These are phyloP conservation scores for Tolypocladium tundrense DNA, from an alignment of 2,329 filamentous ascomycete species.

Conservation along the genomic window DNA sequence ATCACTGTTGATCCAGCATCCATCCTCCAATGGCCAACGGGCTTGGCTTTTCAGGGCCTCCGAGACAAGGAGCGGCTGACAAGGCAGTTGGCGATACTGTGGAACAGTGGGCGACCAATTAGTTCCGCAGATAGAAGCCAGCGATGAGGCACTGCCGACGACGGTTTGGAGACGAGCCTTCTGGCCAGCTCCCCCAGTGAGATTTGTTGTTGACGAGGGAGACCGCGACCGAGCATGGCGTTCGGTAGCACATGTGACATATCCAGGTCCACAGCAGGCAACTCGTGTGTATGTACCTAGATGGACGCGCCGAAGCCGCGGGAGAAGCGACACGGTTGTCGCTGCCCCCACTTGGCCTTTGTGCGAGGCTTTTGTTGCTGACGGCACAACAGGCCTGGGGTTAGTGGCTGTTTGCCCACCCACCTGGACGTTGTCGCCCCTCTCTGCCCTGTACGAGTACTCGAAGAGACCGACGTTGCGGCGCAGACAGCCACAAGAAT, in stretches of 20 bases:
- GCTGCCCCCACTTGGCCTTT: neutral
- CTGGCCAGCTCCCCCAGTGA: neutral
- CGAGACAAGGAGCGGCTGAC: neutral
- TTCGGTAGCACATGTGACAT: neutral
- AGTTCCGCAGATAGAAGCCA: neutral
- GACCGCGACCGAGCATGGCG: neutral
- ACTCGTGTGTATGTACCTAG: neutral
- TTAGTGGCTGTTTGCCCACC: neutral
- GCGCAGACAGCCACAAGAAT: neutral
- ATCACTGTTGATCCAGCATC: neutral
- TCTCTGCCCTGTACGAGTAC: neutral
- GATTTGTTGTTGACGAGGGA: neutral
- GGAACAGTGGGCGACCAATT: neutral
- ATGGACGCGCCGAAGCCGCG: neutral
- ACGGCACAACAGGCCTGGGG: neutral
- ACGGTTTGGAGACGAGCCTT: neutral
- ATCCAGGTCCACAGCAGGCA: neutral
- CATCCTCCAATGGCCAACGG: neutral
- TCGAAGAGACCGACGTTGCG: neutral
- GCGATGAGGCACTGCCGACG: neutral
- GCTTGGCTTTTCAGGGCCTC: neutral
- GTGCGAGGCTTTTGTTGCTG: slow-evolving; percentile 1
- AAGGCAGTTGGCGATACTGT: neutral
- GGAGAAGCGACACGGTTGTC: neutral
- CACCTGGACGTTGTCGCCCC: neutral